Evolutionary conservation across 2,329 filamentous ascomycete genomes (phyloP).

Genomic region (Cryphonectria parasitica): DNA sequence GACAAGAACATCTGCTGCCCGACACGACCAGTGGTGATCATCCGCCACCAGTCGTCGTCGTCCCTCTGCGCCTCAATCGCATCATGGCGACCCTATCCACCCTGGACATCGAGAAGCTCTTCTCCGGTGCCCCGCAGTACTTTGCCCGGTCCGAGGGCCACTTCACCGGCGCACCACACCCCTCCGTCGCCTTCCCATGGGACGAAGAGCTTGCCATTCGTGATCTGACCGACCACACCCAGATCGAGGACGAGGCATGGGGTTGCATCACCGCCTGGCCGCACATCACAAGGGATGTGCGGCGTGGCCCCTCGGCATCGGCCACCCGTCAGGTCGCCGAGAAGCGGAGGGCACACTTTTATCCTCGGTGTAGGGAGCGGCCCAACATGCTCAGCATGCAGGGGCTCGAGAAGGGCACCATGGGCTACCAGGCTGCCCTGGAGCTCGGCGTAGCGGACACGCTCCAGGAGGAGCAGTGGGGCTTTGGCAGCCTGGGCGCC

Average conservation of each 20-base stretch:
- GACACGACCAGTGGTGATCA: constrained; percentile 34
- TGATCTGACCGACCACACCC: constrained; percentile 67
- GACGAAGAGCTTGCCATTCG: constrained; percentile 64
- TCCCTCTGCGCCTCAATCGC: constrained; percentile 55
- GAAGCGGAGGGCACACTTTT: constrained; percentile 59
- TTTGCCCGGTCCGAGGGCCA: constrained; percentile 64
- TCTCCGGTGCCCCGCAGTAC: constrained; percentile 77
- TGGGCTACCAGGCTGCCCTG: constrained; percentile 70
- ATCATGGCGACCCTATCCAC: constrained; percentile 65
- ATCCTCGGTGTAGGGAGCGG: constrained; percentile 61
- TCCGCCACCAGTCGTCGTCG: constrained; percentile 32
- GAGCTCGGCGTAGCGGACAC: constrained; percentile 68
- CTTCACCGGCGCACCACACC: constrained; percentile 62
- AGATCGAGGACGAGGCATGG: constrained; percentile 67
- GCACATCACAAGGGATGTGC: constrained; percentile 58
- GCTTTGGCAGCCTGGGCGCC: constrained; percentile 58
- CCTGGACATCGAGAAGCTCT: constrained; percentile 68
- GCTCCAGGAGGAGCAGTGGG: constrained; percentile 64
- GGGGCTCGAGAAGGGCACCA: constrained; percentile 70
- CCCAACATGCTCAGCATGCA: constrained; percentile 76
- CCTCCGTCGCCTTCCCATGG: constrained; percentile 70
- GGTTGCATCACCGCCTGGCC: constrained; percentile 65
- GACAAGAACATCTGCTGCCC: constrained; percentile 32
- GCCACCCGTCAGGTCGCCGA: constrained; percentile 47
- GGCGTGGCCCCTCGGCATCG: constrained; percentile 47